Evolutionary conservation across 2,329 filamentous ascomycete species (phyloP), one percentile per base, ranked within the genome.

Genomic region (Fusarium foetens): DNA sequence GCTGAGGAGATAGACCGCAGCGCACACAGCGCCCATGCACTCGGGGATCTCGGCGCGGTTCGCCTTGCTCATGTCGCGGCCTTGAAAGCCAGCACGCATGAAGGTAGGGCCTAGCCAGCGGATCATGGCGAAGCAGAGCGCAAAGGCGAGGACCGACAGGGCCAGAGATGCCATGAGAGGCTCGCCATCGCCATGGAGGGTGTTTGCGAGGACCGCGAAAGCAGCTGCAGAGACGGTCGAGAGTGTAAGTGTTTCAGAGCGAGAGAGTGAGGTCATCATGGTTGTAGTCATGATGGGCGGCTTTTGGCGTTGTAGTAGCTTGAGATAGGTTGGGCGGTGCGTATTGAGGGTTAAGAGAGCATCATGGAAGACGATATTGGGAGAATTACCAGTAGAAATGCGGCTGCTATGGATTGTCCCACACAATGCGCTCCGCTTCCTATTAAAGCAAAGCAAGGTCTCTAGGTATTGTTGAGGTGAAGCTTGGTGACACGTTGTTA

Each of bases 11-110:
- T 98, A 98, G 31, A 98, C 94, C 73, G 96, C 90, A 13, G 95
- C 96, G 79, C 94, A 97, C 31, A 99, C 89, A 64, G 94, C 94
- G 35, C 96, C 96, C 95, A 99, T 98, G 74, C 93, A 95, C 83
- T 99, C 96, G 27, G 96, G 96, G 77, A 98, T 92, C 81, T 96
- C 94, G 66, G 87, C 87, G 74, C 89, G 89, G 76, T 90, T 79
- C 48, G 80, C 75, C 80, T 87, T 99, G 79, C 92, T 92, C 86
- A 98, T 87, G 81, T 99, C 96, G 77, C 89, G 93, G 62, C 96
- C 96, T 80, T 95, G 96, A 79, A 98, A 89, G 21, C 95, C 96
- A 41, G 93, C 93, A 75, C 89, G 91, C 80, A 98, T 91, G 81
- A 99, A 98, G 3, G 93, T 92, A 62, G 93, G 91, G 3, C 95